phyloP scores from a whole-genome alignment of 441 rosid species.

The Sinapis alba region DNA sequence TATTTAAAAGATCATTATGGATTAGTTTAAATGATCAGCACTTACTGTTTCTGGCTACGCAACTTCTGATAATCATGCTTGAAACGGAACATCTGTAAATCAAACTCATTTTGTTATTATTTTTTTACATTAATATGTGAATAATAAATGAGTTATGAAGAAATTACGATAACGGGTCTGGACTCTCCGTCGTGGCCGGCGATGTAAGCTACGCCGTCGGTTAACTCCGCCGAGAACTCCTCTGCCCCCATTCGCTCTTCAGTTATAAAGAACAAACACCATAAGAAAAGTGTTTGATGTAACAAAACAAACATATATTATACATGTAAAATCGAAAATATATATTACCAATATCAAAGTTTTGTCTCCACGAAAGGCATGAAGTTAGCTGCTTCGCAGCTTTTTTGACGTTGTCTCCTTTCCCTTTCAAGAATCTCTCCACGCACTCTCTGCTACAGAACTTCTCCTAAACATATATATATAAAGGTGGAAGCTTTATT shows the following conservation, averaged over 20 bases:
- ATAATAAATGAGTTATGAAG: neutral
- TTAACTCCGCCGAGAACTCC: constrained; percentile 83
- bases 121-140: neutral
- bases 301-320: neutral
- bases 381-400: constrained; percentile 76
- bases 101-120: neutral
- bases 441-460: constrained; percentile 81
- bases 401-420: constrained; percentile 82
- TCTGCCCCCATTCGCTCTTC: constrained; percentile 81
- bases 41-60: constrained; percentile 83
- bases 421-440: constrained; percentile 73
- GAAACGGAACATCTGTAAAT: constrained; percentile 72
- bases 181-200: constrained; percentile 90
- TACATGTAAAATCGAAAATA: neutral
- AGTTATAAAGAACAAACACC: neutral
- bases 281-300: neutral
- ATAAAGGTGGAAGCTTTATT: neutral
- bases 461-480: constrained; percentile 47
- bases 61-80: constrained; percentile 90
- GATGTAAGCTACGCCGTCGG: constrained; percentile 85
- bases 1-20: neutral
- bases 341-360: constrained; percentile 67
- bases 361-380: constrained; percentile 92
- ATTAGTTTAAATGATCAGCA: neutral
- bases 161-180: constrained; percentile 78